Evolutionary conservation across 2,329 filamentous ascomycete species (phyloP), one percentile per base, ranked within the genome.

Genomic region (Pseudocercospora fuligena): DNA sequence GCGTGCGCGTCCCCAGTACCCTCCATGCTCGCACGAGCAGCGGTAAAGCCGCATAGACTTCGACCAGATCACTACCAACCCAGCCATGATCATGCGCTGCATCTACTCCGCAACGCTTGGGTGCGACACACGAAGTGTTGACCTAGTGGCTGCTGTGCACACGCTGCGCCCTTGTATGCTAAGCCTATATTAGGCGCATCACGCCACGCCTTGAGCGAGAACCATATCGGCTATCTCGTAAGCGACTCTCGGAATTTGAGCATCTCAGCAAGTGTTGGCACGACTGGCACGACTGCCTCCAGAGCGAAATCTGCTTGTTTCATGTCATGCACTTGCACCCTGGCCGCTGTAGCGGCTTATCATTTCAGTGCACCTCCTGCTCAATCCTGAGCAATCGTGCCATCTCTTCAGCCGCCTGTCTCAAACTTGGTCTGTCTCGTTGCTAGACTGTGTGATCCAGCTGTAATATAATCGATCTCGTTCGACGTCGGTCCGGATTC

Each of bases 41-140:
- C 51, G 61, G 61, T 64, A 54, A 59, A 59, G 53, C 27, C 29
- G 46, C 27, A 64, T 64, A 59, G 62, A 59, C 62, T 64, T 59
- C 54, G 9, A 23, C 21, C 19, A 51, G 19, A 14, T 3, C 47
- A 23, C 40, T 7, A 43, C 40, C 40, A 43, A 43, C 40, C 40
- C n/a, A 43, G 40, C 40, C 40, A 43, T 43, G 40, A 16, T 43
- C 40, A 43, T 19, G 16, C 40, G n/a, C n/a, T 43, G 40, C 40
- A 16, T 43, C 40, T 43, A 43, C 40, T 19, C 40, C 40, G 40
- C 40, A 19, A 43, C 14, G 40, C 40, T 43, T 43, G 16, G 19
- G 6, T 43, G 40, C 40, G 40, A 43, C 40, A 43, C 40, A 43
- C n/a, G 40, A 2, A n/a, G 16, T 19, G 40, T 43, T 16, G 40